Evolutionary conservation across 2,329 filamentous ascomycete species (phyloP).

Genomic region (Colletotrichum eremochloae): DNA sequence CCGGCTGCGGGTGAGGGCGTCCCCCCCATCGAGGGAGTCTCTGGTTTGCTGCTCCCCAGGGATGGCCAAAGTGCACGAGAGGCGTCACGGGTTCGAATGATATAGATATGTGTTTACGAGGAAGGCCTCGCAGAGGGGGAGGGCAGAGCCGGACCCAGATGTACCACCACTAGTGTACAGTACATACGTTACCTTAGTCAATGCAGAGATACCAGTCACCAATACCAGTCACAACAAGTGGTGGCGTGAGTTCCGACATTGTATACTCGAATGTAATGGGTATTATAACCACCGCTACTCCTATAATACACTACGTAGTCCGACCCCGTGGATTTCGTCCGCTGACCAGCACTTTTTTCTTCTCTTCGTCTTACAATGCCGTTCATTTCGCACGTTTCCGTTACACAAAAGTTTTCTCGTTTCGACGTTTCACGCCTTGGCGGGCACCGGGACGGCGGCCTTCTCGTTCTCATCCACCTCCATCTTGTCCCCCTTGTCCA

Average conservation of each 20-base stretch:
- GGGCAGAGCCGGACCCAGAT: background rate
- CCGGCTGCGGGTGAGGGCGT: too few species aligned
- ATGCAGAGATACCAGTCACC: slow-evolving; percentile 20
- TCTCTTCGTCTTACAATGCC: background rate
- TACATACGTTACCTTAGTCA: background rate
- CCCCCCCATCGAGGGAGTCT: too few species aligned
- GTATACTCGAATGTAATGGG: slow-evolving; percentile 32
- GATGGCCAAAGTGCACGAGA: too few species aligned
- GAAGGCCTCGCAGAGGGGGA: background rate
- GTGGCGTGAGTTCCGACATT: background rate
- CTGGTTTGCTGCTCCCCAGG: too few species aligned
- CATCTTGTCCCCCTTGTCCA: slow-evolving; percentile 23
- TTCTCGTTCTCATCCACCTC: slow-evolving; percentile 18
- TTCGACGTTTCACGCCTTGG: background rate
- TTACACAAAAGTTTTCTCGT: background rate
- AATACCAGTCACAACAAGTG: background rate
- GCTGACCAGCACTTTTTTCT: background rate
- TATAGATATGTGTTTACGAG: background rate
- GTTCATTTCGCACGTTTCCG: background rate
- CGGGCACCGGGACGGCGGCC: background rate
- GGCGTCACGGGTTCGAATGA: too few species aligned
- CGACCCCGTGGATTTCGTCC: slow-evolving; percentile 2
- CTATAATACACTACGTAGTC: slow-evolving; percentile 26
- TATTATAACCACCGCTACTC: slow-evolving; percentile 40
- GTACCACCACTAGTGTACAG: slow-evolving; percentile 20